phyloP scores from a whole-genome alignment of 768 basidiomycete species.

The Trametes maxima region DNA sequence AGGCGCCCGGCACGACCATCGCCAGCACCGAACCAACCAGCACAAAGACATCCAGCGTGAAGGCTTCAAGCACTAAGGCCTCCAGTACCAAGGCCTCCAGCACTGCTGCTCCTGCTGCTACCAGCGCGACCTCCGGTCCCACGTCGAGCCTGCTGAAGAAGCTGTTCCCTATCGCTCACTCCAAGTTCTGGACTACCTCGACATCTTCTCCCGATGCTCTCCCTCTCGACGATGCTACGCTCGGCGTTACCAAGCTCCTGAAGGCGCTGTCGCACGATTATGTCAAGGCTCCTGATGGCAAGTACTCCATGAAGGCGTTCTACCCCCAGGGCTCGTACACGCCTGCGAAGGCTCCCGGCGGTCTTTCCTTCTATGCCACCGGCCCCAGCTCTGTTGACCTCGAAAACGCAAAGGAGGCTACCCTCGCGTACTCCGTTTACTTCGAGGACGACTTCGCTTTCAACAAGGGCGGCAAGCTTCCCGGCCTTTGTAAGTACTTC shows the following conservation, averaged over 20 bases:
- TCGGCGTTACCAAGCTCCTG: slow-evolving; percentile 29
- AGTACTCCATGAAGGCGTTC: slow-evolving; percentile 29
- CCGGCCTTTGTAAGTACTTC: slow-evolving; percentile 63
- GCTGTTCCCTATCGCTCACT: slow-evolving; percentile 30
- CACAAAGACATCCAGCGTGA: neutral
- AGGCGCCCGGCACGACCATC: neutral
- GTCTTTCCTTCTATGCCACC: slow-evolving; percentile 72
- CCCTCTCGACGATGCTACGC: slow-evolving; percentile 31
- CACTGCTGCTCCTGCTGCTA: neutral
- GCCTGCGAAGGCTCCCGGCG: slow-evolving; percentile 52
- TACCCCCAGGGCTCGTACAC: slow-evolving; percentile 55
- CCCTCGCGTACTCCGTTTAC: slow-evolving; percentile 62
- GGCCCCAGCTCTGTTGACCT: slow-evolving; percentile 56
- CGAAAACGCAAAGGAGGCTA: slow-evolving; percentile 64
- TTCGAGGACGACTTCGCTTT: slow-evolving; percentile 67
- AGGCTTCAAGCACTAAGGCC: neutral
- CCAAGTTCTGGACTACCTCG: slow-evolving; percentile 32
- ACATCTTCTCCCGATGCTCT: slow-evolving; percentile 23
- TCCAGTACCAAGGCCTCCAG: slow-evolving; percentile 1
- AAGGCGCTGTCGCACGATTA: slow-evolving; percentile 29
- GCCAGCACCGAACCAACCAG: neutral
- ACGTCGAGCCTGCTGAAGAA: slow-evolving; percentile 15
- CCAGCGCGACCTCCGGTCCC: neutral
- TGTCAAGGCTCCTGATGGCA: slow-evolving; percentile 30
- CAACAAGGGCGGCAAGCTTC: slow-evolving; percentile 71